phyloP scores from a whole-genome alignment of 140 eudicot species.

The Flaveria floridana region DNA sequence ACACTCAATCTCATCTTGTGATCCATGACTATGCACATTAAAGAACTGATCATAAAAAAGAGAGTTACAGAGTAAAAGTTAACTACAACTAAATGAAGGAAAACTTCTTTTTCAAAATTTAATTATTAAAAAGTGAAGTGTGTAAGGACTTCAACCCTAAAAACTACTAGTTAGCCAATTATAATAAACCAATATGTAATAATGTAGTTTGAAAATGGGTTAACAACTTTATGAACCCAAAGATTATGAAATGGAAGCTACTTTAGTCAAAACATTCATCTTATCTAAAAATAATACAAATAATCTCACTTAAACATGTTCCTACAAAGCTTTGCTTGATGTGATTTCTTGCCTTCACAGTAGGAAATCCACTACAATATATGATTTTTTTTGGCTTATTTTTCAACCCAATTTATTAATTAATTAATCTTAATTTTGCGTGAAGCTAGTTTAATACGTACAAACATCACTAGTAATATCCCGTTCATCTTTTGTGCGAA shows the following conservation, averaged over 20 bases:
- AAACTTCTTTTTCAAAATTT: constrained; percentile 10
- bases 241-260: constrained; percentile 25
- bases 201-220: constrained; percentile 25
- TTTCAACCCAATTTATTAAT: too few species aligned
- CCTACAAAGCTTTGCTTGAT: constrained; percentile 38
- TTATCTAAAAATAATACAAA: constrained; percentile 13
- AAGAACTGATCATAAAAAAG: background rate
- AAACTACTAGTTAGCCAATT: constrained; percentile 3
- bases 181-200: constrained; percentile 25
- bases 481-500: too few species aligned
- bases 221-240: constrained; percentile 5
- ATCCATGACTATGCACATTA: constrained; percentile 2
- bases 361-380: constrained; percentile 35
- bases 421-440: too few species aligned
- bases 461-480: too few species aligned
- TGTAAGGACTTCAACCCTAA: constrained; percentile 16
- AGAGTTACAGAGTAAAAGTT: background rate
- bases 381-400: background rate
- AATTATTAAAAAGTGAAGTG: constrained; percentile 16
- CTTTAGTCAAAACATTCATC: constrained; percentile 22
- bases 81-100: background rate
- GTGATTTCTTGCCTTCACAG: constrained; percentile 34
- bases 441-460: too few species aligned
- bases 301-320: constrained; percentile 22
- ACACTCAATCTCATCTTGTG: background rate